These are phyloP conservation scores for Aurifilum marmelostoma DNA, from an alignment of 2,329 filamentous ascomycete genomes.

Conservation along the genomic window DNA sequence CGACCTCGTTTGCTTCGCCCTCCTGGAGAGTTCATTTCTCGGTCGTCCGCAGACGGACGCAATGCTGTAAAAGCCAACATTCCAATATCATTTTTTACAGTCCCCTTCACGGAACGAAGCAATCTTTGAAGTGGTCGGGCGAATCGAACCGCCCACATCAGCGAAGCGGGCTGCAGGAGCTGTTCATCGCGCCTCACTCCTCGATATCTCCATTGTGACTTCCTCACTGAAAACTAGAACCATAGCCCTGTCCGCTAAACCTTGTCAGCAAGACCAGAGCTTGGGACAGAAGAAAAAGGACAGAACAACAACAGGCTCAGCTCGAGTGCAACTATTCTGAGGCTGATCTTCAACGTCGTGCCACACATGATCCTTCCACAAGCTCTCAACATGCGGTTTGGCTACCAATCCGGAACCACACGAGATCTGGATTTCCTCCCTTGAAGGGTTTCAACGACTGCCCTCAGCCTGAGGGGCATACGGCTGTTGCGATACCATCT, in stretches of 20 bases:
- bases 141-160: not conserved
- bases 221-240: not conserved
- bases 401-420: not conserved
- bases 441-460: not conserved
- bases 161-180: not conserved
- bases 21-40: not conserved
- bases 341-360: conserved; percentile 1
- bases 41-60: not conserved
- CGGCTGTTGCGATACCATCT: no score
- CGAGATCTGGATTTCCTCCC: not conserved
- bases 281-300: not conserved
- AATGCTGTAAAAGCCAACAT: not conserved
- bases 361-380: not conserved
- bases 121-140: not conserved
- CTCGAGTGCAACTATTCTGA: not conserved
- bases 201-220: not conserved
- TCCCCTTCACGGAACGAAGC: not conserved
- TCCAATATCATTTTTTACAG: not conserved
- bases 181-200: not conserved
- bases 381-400: not conserved
- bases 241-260: not conserved
- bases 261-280: not conserved
- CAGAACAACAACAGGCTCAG: no score
- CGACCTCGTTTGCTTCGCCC: not conserved
- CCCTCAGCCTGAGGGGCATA: no score